Evolutionary conservation across 371 early-diverging fungal species (phyloP), one percentile per base, ranked within the genome.

Genomic region (Mortierella sp.): DNA sequence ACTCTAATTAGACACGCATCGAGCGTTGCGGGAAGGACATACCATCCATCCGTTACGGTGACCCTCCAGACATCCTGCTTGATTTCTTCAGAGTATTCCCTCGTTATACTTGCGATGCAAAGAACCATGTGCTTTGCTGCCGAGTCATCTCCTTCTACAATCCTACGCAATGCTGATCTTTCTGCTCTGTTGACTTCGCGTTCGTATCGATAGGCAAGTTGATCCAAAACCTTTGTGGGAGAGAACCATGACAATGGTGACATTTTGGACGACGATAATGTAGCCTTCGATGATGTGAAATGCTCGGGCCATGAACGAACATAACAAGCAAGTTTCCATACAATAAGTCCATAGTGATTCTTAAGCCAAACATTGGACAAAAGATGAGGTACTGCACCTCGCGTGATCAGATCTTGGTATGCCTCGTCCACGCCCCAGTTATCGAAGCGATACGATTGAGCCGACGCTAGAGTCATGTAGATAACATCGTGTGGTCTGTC

Each of bases 31-130:
- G 80, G 76, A 8, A 94, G 86, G 36, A 81, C 63, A 69, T 96
- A 94, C 96, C 96, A 96, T 1, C 94, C 94, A 84, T 96, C 96
- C 2, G 95, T 92, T 65, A 96, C 72, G 36, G 88, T 78, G 7
- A 92, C 64, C 13, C 58, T 67, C 65, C 67, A 82, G 24, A 67
- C 74, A 6, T 60, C 70, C 40, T 70, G 53, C 15, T 62, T 57
- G 11, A 59, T 58, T 21, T 63, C 62, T 8, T 59, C 69, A 19
- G 65, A 63, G 19, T 67, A 40, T 57, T 66, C 53, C n/a, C 52
- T 65, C 6, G 57, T 28, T 48, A 93, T 86, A 28, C 83, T 86
- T 1, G 94, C 88, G 21, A 96, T 86, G 45, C 88, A 90, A 3
- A 96, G 81, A 19, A 94, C 87, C 92, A 94, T 91, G 59, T 88